Evolutionary conservation across 2,329 filamentous ascomycete genomes (phyloP).

Genomic region (Stachybotrys elegans): DNA sequence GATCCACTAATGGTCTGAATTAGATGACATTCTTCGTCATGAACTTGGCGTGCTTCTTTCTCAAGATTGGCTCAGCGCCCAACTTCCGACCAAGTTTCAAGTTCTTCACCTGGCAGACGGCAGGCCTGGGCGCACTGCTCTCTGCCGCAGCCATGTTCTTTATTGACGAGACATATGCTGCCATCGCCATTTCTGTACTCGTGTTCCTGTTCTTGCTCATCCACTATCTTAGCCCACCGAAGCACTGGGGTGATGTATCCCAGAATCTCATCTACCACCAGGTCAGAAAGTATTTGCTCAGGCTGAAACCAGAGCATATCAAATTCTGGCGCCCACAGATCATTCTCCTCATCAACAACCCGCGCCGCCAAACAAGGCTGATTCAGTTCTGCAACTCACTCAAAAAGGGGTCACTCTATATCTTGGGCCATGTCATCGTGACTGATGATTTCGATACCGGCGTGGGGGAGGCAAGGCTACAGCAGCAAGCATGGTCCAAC

Average conservation of each 20-base stretch:
- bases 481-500: constrained; percentile 78
- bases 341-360: constrained; percentile 76
- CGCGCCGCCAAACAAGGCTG: constrained; percentile 73
- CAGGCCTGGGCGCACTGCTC: constrained; percentile 66
- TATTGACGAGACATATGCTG: constrained; percentile 76
- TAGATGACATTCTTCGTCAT: constrained; percentile 86
- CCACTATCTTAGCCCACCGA: constrained; percentile 79
- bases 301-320: constrained; percentile 82
- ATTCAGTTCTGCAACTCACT: constrained; percentile 90
- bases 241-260: constrained; percentile 85
- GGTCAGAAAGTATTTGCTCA: constrained; percentile 79
- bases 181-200: constrained; percentile 67
- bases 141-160: constrained; percentile 86
- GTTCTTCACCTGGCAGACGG: constrained; percentile 84
- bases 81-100: constrained; percentile 87
- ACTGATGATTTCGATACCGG: constrained; percentile 74
- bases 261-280: constrained; percentile 84
- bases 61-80: constrained; percentile 82
- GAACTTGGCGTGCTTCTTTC: constrained; percentile 79
- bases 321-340: constrained; percentile 93
- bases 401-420: constrained; percentile 82
- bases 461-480: constrained; percentile 73
- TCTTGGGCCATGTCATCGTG: constrained; percentile 83
- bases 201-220: constrained; percentile 78
- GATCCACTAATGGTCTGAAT: too few relatives aligned